A percentile compares a stretch with the other conserved stretches of the same genome.
These are phyloP conservation scores for Ceratobasidium theobromae DNA, from an alignment of 1,284 basidiomycete species.

Conservation along the genomic window DNA sequence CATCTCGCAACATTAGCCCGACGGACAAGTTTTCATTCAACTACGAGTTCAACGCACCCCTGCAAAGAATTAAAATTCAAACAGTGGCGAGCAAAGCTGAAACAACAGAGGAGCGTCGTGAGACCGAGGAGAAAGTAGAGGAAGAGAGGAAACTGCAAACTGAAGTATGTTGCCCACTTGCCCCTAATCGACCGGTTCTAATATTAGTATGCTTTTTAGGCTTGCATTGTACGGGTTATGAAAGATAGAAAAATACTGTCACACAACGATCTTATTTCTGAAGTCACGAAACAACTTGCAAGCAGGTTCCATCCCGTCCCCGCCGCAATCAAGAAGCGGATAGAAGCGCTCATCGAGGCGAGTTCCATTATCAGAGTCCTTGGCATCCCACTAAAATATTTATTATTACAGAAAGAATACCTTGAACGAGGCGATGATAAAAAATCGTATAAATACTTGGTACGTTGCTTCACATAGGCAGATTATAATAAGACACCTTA, in stretches of 20 bases:
- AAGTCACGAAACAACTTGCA: slow-evolving; percentile 85
- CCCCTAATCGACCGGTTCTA: background rate
- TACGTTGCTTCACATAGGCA: slow-evolving; percentile 36
- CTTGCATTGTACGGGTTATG: slow-evolving; percentile 97
- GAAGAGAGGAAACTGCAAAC: slow-evolving; percentile 90
- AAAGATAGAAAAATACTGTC: slow-evolving; percentile 90
- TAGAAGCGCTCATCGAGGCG: slow-evolving; percentile 94
- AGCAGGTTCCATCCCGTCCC: slow-evolving; percentile 86
- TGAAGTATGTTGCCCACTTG: slow-evolving; percentile 58
- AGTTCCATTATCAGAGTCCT: slow-evolving; percentile 36
- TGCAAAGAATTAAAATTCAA: slow-evolving; percentile 93
- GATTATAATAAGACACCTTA: background rate
- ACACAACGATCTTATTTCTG: slow-evolving; percentile 88
- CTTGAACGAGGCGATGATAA: slow-evolving; percentile 76
- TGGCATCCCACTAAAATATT: slow-evolving; percentile 8
- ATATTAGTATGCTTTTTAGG: slow-evolving; percentile 51
- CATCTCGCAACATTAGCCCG: slow-evolving; percentile 75
- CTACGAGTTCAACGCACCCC: slow-evolving; percentile 69
- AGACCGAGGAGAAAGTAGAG: slow-evolving; percentile 88
- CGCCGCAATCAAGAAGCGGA: slow-evolving; percentile 86
- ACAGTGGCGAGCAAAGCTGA: slow-evolving; percentile 88
- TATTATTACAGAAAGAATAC: slow-evolving; percentile 68
- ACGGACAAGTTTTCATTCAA: slow-evolving; percentile 92
- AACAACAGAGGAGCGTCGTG: slow-evolving; percentile 81
- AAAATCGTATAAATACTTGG: slow-evolving; percentile 80